These are phyloP conservation scores for Fusarium staphyleae DNA, from an alignment of 2,329 filamentous ascomycete genomes.

Conservation along the genomic window DNA sequence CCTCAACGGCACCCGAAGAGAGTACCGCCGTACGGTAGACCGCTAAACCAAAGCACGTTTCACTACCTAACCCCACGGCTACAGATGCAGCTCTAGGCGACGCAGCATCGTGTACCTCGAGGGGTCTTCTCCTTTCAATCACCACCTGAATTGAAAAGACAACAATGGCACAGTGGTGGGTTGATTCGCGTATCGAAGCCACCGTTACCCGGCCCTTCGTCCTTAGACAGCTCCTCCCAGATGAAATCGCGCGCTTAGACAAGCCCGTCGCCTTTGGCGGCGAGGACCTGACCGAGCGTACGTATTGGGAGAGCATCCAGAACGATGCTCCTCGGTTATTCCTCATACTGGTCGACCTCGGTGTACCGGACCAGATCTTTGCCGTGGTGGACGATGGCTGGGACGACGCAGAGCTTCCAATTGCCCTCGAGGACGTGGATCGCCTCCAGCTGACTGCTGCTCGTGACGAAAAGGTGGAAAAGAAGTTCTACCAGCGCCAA, in stretches of 20 bases:
- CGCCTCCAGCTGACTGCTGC: conserved; percentile 66
- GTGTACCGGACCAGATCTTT: conserved; percentile 77
- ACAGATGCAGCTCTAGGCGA: conserved; percentile 33
- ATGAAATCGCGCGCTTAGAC: conserved; percentile 69
- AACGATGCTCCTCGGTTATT: conserved; percentile 74
- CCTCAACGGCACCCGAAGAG: conserved; percentile 3
- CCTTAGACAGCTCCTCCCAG: conserved; percentile 66
- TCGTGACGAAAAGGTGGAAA: conserved; percentile 69
- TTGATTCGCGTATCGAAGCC: conserved; percentile 70
- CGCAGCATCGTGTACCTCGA: conserved; percentile 17
- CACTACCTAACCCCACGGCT: conserved; percentile 11
- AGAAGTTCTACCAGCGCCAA: conserved; percentile 73
- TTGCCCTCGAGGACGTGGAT: conserved; percentile 70
- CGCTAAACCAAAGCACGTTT: conserved; percentile 10
- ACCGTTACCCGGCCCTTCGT: conserved; percentile 75
- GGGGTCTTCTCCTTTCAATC: conserved; percentile 22
- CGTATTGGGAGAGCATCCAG: conserved; percentile 81
- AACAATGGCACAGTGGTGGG: conserved; percentile 69
- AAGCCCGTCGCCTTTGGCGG: conserved; percentile 68
- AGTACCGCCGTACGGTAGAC: conserved; percentile 14
- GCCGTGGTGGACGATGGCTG: conserved; percentile 76
- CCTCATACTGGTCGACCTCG: conserved; percentile 73
- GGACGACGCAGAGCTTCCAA: conserved; percentile 78
- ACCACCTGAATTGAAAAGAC: conserved; percentile 11
- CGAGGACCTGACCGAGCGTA: conserved; percentile 72